Evolutionary conservation across 768 basidiomycete genomes (phyloP), one percentile per base, ranked within the genome.

Genomic region (Thelephora aurantiotincta): DNA sequence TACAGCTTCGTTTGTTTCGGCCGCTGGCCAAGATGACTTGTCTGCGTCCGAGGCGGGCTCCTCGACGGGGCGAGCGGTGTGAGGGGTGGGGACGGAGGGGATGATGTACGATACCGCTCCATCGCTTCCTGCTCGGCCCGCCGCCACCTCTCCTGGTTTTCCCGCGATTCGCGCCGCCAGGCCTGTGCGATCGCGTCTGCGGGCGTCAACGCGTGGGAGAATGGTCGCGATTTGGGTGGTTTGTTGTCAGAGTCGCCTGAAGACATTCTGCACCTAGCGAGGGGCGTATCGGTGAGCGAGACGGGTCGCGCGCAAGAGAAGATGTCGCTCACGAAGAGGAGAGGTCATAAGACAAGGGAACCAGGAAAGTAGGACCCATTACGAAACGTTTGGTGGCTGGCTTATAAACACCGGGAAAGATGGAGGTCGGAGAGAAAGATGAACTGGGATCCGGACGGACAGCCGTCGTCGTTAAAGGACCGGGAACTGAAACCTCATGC

Each of bases 161-260:
- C 74, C 12, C 59, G 50, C n/a, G 76, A 72, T 61, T 81, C 77
- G 43, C 67, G 63, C 57, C 70, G 73, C 82, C 82, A 84, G 47
- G 77, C 77, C 36, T 78, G 74, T 33, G 77, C 78, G 58, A 86
- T 83, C 23, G 74, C 71, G 52, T 78, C 74, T 3, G 75, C 74
- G 34, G 77, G 75, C 11, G 77, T 69, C 55, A 70, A 41, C 22
- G 38, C 38, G 16, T 22, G 38, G 16, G 38, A 41, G 16, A 41
- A 22, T 14, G 38, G 38, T 11, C 38, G 38, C 6, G 18, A 22
- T 16, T 16, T 41, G 7, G 14, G 38, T 16, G 22, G 38, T 4
- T 16, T 5, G 38, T 41, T 22, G 22, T 41, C 22, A 41, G 18
- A 22, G 14, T 16, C 26, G 26, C 9, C 26, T 30, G 26, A 30